Base-by-base conservation (phyloP, 257 asterid species). In the Ballota nigra region DNA sequence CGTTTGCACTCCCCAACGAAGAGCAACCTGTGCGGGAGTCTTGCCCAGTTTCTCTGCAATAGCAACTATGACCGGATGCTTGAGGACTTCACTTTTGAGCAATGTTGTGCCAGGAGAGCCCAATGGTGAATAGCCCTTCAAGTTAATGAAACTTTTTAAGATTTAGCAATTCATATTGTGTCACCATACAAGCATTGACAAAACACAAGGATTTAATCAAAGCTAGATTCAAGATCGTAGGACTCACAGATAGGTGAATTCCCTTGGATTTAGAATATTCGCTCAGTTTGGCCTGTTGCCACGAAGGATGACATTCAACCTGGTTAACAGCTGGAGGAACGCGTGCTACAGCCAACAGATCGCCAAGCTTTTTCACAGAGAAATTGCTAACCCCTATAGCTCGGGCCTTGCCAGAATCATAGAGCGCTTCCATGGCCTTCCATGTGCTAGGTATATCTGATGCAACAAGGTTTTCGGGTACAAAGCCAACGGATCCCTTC, bases 21-120 rank as follows among this genome's bases (percentile, higher is more conserved):
- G 81, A 20, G 88, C 84, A 29, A 84, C 83, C 72, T 86, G 89
- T 53, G 87, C 86, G 1, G 87, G 84, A 13, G 87, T 86, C 78
- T 80, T 86, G 10, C 86, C 87, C 76, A 86, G 59, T 63, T 84
- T 80, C 33, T 83, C 77, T 12, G 91, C 91, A 33, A 74, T 57
- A 18, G 80, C 55, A 38, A 73, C 69, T 69, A 91, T 26, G 75
- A 81, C 77, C 2, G 94, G 97, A 71, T 86, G 79, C 81, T 79
- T 66, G 49, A 93, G 90, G 62, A 88, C 92, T 47, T 88, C 88
- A 63, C 38, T 33, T 33, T 87, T 85, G 22, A 83, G 65, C 86
- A 85, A 82, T 41, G 87, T 72, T 8, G 97, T 82, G 45, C 96
- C 97, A 7, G 97, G 97, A 13, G 94, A 87, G 72, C 98, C 97